A percentile compares a stretch with the other conserved stretches of the same genome.
phyloP scores from a whole-genome alignment of 1,284 basidiomycete genomes.

The Cryptococcus sp. region DNA sequence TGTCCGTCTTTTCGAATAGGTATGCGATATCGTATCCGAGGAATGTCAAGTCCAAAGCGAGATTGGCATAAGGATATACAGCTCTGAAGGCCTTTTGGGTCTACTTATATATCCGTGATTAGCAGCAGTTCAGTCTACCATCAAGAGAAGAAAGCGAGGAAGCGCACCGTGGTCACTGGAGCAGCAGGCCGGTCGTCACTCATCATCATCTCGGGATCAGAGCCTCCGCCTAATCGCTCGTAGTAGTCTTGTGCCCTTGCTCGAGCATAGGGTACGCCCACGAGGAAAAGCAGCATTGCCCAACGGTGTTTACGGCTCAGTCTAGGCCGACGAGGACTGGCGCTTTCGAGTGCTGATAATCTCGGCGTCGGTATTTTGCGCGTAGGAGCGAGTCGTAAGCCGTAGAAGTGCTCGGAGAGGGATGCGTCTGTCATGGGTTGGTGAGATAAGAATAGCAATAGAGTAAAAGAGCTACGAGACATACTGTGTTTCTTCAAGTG shows the following conservation, averaged over 20 bases:
- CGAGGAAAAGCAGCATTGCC: slow-evolving; percentile 75
- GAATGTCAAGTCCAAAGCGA: slow-evolving; percentile 75
- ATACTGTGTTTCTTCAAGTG: slow-evolving; percentile 81
- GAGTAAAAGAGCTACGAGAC: slow-evolving; percentile 1
- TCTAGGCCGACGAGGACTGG: neutral
- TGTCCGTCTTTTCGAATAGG: slow-evolving; percentile 81
- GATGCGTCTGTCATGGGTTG: slow-evolving; percentile 40
- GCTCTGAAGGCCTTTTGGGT: slow-evolving; percentile 62
- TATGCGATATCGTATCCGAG: slow-evolving; percentile 85
- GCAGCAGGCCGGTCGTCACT: neutral
- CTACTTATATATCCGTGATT: slow-evolving; percentile 5
- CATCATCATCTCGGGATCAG: neutral
- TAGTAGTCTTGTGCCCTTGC: slow-evolving; percentile 88
- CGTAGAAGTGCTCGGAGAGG: slow-evolving; percentile 51
- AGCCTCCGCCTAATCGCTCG: slow-evolving; percentile 82
- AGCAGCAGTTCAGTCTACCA: neutral
- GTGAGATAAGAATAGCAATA: neutral
- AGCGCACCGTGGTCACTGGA: neutral
- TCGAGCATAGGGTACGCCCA: slow-evolving; percentile 83
- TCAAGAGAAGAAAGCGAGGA: neutral
- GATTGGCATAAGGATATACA: slow-evolving; percentile 79
- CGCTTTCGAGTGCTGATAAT: slow-evolving; percentile 21
- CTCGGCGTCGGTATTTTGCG: slow-evolving; percentile 32
- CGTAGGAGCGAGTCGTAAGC: slow-evolving; percentile 32
- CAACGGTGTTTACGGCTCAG: slow-evolving; percentile 46